phyloP scores from a whole-genome alignment of 2,329 filamentous ascomycete species.

The Diaporthe sp. region DNA sequence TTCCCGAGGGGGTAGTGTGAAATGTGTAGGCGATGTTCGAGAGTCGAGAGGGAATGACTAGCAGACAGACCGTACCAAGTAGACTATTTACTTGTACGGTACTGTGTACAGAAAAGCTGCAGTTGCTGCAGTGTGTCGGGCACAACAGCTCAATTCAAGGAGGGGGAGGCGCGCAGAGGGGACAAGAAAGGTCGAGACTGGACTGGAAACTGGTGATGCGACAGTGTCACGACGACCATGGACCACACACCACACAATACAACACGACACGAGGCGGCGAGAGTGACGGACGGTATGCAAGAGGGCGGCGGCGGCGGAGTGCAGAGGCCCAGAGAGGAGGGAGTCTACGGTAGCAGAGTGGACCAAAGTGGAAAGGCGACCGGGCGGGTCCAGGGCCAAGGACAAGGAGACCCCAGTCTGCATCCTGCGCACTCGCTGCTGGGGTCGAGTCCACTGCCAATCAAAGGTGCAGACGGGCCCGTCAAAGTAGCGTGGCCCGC shows the following conservation, averaged over 20 bases:
- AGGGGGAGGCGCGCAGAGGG: not conserved
- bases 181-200: not conserved
- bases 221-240: not conserved
- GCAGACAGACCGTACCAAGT: not conserved
- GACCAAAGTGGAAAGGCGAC: constrained; percentile 23
- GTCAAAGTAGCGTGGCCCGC: not conserved
- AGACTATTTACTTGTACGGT: not conserved
- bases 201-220: not conserved
- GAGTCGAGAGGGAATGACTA: constrained; percentile 9
- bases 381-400: not conserved
- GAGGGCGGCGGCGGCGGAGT: constrained; percentile 15
- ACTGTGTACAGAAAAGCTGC: not conserved
- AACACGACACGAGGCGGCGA: constrained; percentile 10
- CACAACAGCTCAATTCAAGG: not conserved
- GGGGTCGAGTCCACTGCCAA: constrained; percentile 26
- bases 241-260: not conserved
- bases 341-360: constrained; percentile 5
- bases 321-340: constrained; percentile 15
- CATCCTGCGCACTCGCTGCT: constrained; percentile 1
- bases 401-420: constrained; percentile 4
- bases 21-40: constrained; percentile 13
- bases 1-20: constrained; percentile 18
- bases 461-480: constrained; percentile 5
- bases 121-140: not conserved
- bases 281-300: not conserved